Evolutionary conservation across 179 eudicot genomes (phyloP).

Genomic region (Silene coronaria): DNA sequence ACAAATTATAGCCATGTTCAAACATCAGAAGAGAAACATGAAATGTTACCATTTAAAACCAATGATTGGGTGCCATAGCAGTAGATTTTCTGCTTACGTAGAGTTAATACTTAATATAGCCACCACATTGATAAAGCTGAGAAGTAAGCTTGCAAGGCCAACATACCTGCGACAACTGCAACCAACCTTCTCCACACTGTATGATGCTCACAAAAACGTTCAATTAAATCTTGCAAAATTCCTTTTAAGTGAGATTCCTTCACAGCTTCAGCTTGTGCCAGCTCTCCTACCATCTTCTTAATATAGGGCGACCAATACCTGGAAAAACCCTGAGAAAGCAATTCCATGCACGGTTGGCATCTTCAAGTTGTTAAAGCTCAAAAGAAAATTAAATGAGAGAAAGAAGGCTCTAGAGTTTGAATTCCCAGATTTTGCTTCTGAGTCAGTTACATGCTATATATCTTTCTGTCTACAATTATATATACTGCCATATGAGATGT

Average conservation of each 20-base stretch:
- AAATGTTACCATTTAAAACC: not conserved
- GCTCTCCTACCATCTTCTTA: slow-evolving; percentile 57
- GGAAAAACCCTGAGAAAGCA: slow-evolving; percentile 60
- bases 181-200: slow-evolving; percentile 72
- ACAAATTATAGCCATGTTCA: slow-evolving; percentile 10
- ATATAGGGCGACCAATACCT: slow-evolving; percentile 88
- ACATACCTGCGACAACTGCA: slow-evolving; percentile 73
- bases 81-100: not conserved
- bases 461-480: not conserved
- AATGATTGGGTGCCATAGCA: not conserved
- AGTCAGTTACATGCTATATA: not conserved
- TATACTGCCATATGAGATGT: not conserved
- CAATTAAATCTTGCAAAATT: slow-evolving; percentile 72
- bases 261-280: slow-evolving; percentile 70
- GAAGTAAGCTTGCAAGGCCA: slow-evolving; percentile 5
- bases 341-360: not conserved
- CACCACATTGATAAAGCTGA: not conserved
- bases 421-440: not conserved
- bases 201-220: slow-evolving; percentile 82
- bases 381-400: not conserved
- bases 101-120: not conserved
- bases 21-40: not conserved
- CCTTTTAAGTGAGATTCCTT: slow-evolving; percentile 77
- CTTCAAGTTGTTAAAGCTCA: not conserved
- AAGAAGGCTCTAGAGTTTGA: not conserved